A percentile compares a stretch with the other conserved stretches of the same genome.
These are phyloP conservation scores for Phytophthora pini DNA, from an alignment of 352 stramenopile species.

Conservation along the genomic window DNA sequence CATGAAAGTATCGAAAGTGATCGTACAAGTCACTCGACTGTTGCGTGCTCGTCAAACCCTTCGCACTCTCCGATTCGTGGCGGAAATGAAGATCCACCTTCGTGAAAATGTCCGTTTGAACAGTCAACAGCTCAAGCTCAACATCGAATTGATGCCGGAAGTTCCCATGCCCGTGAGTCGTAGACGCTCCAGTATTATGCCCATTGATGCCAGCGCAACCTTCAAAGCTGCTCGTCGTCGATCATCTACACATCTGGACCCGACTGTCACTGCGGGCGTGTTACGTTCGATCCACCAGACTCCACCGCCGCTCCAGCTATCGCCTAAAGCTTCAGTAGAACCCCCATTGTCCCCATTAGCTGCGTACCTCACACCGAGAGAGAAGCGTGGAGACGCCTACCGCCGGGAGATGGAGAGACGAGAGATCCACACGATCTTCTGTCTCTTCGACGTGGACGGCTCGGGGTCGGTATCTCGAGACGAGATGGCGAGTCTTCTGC, in stretches of 20 bases:
- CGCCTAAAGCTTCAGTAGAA: slow-evolving; percentile 22
- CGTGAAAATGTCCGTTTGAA: slow-evolving; percentile 51
- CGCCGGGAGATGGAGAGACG: slow-evolving; percentile 66
- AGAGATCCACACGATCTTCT: slow-evolving; percentile 80
- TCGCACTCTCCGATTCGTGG: slow-evolving; percentile 75
- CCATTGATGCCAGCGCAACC: slow-evolving; percentile 32
- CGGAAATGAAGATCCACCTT: slow-evolving; percentile 84
- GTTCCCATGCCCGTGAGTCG: slow-evolving; percentile 24
- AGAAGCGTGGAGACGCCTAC: slow-evolving; percentile 65
- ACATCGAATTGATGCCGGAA: slow-evolving; percentile 29
- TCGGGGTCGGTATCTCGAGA: slow-evolving; percentile 66
- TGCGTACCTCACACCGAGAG: slow-evolving; percentile 47
- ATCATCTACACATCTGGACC: slow-evolving; percentile 22
- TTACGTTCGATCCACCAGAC: slow-evolving; percentile 25
- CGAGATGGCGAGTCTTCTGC: slow-evolving; percentile 65
- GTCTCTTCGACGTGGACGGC: slow-evolving; percentile 67
- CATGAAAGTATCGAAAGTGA: slow-evolving; percentile 71
- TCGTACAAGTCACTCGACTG: slow-evolving; percentile 69
- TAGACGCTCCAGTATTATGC: slow-evolving; percentile 24
- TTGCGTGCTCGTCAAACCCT: slow-evolving; percentile 73
- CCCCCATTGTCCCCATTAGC: slow-evolving; percentile 59
- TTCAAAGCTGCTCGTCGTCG: slow-evolving; percentile 35
- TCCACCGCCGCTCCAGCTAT: slow-evolving; percentile 12
- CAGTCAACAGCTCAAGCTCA: slow-evolving; percentile 12
- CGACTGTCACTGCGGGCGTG: slow-evolving; percentile 21